Conservation (phyloP, 305 asterid species). For the Fraxinus velutina region DNA sequence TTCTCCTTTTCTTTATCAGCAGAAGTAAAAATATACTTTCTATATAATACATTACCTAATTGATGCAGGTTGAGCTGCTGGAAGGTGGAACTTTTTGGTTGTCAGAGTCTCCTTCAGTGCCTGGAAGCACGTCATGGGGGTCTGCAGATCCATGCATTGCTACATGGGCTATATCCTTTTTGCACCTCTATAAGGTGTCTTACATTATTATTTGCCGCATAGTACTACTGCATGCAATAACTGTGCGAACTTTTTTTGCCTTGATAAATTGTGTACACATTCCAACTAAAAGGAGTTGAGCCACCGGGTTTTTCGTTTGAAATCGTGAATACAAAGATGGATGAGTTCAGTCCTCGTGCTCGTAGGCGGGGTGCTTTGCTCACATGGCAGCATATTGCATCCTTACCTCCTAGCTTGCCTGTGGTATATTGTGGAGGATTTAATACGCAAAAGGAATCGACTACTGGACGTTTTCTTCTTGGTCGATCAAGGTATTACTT, state of each 20-base stretch:
- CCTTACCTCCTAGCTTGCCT: constrained; percentile 94
- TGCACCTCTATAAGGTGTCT: constrained; percentile 11
- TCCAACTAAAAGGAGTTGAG: constrained; percentile 92
- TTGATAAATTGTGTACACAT: constrained; percentile 81
- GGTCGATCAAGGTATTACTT: constrained; percentile 83
- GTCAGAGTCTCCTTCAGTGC: constrained; percentile 96
- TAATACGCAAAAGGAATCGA: constrained; percentile 91
- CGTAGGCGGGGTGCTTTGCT: constrained; percentile 96
- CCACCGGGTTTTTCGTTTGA: constrained; percentile 95
- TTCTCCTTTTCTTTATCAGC: constrained; percentile 2
- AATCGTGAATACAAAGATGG: constrained; percentile 93
- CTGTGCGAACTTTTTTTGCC: constrained; percentile 30
- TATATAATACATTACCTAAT: constrained; percentile 18
- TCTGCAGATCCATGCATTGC: constrained; percentile 80
- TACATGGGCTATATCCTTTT: constrained; percentile 98
- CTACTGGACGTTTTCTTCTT: constrained; percentile 95
- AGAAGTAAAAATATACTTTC: background rate
- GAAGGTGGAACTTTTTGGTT: constrained; percentile 99
- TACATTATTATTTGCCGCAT: constrained; percentile 2
- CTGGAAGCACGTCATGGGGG: constrained; percentile 99
- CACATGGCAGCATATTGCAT: constrained; percentile 98
- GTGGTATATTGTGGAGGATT: constrained; percentile 92
- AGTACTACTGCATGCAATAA: background rate
- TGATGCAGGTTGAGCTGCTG: constrained; percentile 73
- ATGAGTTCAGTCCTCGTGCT: constrained; percentile 84